Evolutionary conservation across 768 basidiomycete genomes (phyloP), one percentile per base, ranked within the genome.

Genomic region (Suillus tomentosus): DNA sequence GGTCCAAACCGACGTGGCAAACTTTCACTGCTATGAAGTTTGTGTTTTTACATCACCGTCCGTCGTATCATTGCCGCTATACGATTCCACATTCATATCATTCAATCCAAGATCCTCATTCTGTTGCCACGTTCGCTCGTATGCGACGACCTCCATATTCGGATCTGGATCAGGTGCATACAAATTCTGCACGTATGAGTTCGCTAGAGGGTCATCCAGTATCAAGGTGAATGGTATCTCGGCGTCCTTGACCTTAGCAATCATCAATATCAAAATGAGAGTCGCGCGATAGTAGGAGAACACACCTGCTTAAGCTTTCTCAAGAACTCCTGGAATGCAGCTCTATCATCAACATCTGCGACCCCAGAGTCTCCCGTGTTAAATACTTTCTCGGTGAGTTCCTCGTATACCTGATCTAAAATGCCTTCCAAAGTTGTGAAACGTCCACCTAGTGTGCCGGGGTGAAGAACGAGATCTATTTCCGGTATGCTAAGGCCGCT

Each of bases 391-490:
- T 91, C 89, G 34, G 90, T 89, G 9, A 99, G 85, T 73, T 99
- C 96, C 67, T 96, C 95, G 79, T 96, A 95, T 3, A 99, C 85
- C 72, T 99, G 97, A 64, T 92, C 85, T 39, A 99, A 82, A 63
- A 99, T 89, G 27, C 97, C 97, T 76, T 99, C 97, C 22, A 99
- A 82, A 0, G 97, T 99, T 0, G 96, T 99, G 80, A 99, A 99
- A 11, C 97, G 86, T 11, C 97, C 96, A 13, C 97, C 97, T 4
- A 99, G 87, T 0, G 96, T 99, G 5, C 97, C 96, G 19, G 94
- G 87, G 45, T 93, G 89, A 5, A 99, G 85, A 13, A 89, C 86
- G 9, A 99, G 88, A 59, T 98, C 93, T 67, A 99, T 97, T 72
- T 99, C 96, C 4, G 96, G 96, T 53, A 99, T 94, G 4, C 78